These are phyloP conservation scores for Neofusicoccum parvum DNA, from an alignment of 2,329 filamentous ascomycete species.

Conservation along the genomic window DNA sequence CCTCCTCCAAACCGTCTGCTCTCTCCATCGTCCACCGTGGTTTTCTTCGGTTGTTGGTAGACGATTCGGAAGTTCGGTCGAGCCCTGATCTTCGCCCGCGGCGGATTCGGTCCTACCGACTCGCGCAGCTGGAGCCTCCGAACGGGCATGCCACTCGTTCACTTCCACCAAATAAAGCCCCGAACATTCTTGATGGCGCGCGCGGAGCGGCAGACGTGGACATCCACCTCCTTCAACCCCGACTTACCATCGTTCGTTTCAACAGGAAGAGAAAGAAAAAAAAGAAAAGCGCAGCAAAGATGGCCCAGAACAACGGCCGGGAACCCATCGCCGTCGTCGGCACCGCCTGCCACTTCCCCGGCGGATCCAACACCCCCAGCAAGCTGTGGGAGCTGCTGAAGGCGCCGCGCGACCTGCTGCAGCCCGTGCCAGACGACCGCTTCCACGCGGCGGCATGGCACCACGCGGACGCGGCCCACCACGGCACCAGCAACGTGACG, in stretches of 20 bases:
- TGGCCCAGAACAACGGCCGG: background rate
- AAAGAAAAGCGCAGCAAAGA: too few species aligned
- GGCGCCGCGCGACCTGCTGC: slow-evolving; percentile 32
- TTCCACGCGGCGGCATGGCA: slow-evolving; percentile 34
- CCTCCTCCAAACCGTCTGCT: too few species aligned
- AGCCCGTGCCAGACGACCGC: slow-evolving; percentile 30
- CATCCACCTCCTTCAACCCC: too few species aligned
- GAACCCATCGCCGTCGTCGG: slow-evolving; percentile 44
- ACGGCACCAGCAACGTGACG: slow-evolving; percentile 12
- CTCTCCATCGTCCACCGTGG: too few species aligned
- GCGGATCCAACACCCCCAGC: slow-evolving; percentile 29
- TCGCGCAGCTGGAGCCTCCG: background rate
- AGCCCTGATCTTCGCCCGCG: too few species aligned
- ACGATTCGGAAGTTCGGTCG: too few species aligned
- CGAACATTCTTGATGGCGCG: too few species aligned
- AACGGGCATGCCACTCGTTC: background rate
- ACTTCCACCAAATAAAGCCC: background rate
- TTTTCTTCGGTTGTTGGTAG: too few species aligned
- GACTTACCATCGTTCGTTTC: too few species aligned
- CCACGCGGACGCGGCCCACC: slow-evolving; percentile 21
- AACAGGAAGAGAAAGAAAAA: too few species aligned
- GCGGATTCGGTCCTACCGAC: background rate
- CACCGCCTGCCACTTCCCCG: slow-evolving; percentile 35
- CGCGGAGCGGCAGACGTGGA: too few species aligned
- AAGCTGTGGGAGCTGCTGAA: slow-evolving; percentile 33